A percentile compares a stretch with the other conserved stretches of the same genome.
Conservation (phyloP, 2,329 filamentous ascomycete genomes). For the Ophiostoma sp. region DNA sequence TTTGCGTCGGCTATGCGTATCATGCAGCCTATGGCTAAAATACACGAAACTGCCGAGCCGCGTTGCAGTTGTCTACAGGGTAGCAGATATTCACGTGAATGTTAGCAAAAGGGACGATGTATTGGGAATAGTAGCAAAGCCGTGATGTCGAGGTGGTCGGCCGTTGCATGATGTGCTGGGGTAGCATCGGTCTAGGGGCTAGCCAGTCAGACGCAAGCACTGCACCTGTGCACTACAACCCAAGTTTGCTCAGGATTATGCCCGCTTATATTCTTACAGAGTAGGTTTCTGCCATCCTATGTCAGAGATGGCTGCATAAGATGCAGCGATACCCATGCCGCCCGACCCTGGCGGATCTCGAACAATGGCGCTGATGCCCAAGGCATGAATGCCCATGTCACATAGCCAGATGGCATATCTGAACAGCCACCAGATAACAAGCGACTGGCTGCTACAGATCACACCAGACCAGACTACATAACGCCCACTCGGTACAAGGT, state of each 20-base stretch:
- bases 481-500: neutral
- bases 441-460: neutral
- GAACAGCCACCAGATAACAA: neutral
- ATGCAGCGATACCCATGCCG: neutral
- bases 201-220: neutral
- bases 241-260: neutral
- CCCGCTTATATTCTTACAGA: neutral
- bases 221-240: neutral
- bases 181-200: neutral
- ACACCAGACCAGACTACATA: neutral
- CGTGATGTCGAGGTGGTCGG: neutral
- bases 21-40: neutral
- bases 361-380: neutral
- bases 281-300: neutral
- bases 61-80: neutral
- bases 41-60: constrained; percentile 3
- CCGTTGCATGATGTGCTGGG: neutral
- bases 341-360: neutral
- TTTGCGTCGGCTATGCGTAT: neutral
- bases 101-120: neutral
- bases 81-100: neutral
- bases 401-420: neutral
- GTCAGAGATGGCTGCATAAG: neutral
- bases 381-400: neutral
- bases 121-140: neutral